Percentiles rank a stretch among this genome's conserved stretches.
Evolutionary conservation across 345 rosid species (phyloP).

Genomic region (Arabidopsis thaliana): DNA sequence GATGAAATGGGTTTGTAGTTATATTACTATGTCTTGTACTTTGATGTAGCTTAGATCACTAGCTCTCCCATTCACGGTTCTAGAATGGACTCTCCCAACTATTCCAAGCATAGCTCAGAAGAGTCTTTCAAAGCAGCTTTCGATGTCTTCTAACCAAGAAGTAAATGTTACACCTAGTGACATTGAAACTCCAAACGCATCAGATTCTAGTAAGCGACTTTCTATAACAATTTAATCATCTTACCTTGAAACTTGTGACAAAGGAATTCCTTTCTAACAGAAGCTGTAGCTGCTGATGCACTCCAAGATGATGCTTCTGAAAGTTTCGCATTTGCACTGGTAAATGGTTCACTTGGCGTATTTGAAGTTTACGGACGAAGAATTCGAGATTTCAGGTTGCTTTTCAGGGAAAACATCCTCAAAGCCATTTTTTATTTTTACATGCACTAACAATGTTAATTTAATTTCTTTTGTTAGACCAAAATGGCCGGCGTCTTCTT

Average conservation of each 20-base stretch:
- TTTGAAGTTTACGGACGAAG: slow-evolving; percentile 89
- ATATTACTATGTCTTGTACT: slow-evolving; percentile 53
- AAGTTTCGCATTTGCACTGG: slow-evolving; percentile 88
- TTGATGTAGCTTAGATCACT: slow-evolving; percentile 95
- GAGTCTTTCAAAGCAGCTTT: slow-evolving; percentile 53
- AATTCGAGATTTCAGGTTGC: slow-evolving; percentile 86
- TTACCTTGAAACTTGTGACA: slow-evolving; percentile 9
- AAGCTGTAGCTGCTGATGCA: slow-evolving; percentile 52
- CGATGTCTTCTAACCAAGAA: slow-evolving; percentile 50
- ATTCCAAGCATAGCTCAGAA: slow-evolving; percentile 65
- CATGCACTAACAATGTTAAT: slow-evolving; percentile 4
- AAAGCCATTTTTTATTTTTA: not conserved
- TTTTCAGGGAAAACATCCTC: not conserved
- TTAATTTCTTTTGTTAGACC: slow-evolving; percentile 61
- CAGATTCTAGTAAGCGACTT: slow-evolving; percentile 64
- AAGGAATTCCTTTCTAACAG: slow-evolving; percentile 43
- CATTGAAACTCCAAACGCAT: slow-evolving; percentile 50
- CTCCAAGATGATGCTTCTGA: slow-evolving; percentile 73
- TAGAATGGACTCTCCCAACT: slow-evolving; percentile 97
- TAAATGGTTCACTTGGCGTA: slow-evolving; percentile 93
- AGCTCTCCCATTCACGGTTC: slow-evolving; percentile 94
- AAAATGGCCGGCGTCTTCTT: slow-evolving; percentile 89
- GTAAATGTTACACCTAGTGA: slow-evolving; percentile 51
- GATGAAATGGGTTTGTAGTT: slow-evolving; percentile 41
- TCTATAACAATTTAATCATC: not conserved